Evolutionary conservation across 176 grass and related monocot species (phyloP).

Genomic region (Raddia distichophylla): DNA sequence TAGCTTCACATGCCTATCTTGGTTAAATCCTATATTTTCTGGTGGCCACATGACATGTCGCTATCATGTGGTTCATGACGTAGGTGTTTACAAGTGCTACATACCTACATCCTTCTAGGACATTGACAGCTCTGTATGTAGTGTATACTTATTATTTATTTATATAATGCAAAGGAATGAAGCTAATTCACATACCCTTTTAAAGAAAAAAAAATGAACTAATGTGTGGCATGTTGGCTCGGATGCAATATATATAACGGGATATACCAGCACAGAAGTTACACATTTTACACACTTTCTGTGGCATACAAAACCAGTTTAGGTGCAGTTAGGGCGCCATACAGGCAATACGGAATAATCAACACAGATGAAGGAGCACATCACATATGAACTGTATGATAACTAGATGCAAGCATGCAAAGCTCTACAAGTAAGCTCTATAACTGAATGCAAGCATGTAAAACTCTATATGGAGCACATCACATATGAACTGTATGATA

Average conservation of each 20-base stretch:
- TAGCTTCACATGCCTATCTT: not conserved
- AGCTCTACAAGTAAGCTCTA: not conserved
- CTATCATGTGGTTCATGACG: slow-evolving; percentile 8
- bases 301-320: not conserved
- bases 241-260: not conserved
- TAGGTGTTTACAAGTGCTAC: not conserved
- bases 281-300: not conserved
- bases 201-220: not conserved
- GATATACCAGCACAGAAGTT: not conserved
- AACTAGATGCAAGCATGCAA: slow-evolving; percentile 7
- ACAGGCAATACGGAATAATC: not conserved
- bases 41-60: not conserved
- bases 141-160: not conserved
- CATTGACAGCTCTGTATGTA: too few relatives aligned
- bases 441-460: too few relatives aligned
- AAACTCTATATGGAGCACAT: not conserved
- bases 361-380: not conserved
- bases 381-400: not conserved
- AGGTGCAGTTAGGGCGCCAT: not conserved
- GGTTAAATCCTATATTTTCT: not conserved
- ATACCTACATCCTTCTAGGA: not conserved
- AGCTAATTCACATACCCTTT: not conserved
- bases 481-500: not conserved
- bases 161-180: not conserved
- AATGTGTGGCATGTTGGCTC: not conserved